These are phyloP conservation scores for Mortierella sp. DNA, from an alignment of 371 early-diverging fungal species.

Conservation along the genomic window DNA sequence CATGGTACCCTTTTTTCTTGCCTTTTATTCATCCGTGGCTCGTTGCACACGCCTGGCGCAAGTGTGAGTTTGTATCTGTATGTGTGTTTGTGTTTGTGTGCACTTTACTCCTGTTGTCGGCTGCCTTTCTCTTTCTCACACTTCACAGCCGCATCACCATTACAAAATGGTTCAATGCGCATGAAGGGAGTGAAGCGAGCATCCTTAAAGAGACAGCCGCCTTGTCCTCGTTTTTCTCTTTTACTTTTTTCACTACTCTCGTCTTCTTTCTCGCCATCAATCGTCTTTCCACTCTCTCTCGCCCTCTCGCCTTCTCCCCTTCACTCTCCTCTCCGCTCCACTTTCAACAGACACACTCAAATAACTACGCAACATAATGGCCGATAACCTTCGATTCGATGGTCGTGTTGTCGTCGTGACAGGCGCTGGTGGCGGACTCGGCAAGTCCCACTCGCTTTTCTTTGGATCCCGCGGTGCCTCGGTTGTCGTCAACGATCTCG, in stretches of 20 bases:
- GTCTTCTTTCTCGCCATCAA: constrained; percentile 4
- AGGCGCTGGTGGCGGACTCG: constrained; percentile 97
- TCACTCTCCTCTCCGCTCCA: background rate
- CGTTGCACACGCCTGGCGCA: background rate
- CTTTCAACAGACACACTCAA: background rate
- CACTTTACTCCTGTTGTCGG: background rate
- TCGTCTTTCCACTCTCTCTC: background rate
- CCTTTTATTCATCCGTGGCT: background rate
- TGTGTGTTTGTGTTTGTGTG: background rate
- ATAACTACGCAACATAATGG: constrained; percentile 25
- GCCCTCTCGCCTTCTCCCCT: background rate
- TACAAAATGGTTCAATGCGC: background rate
- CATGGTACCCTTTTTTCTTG: background rate
- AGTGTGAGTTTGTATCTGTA: background rate
- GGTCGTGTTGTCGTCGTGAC: constrained; percentile 95
- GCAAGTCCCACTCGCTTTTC: constrained; percentile 92
- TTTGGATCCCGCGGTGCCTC: constrained; percentile 92
- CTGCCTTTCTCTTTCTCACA: background rate
- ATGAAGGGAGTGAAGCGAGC: background rate
- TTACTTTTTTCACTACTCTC: background rate
- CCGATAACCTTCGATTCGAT: constrained; percentile 80
- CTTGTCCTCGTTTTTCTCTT: constrained; percentile 4
- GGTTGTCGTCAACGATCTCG: constrained; percentile 95
- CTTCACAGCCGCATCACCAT: background rate
- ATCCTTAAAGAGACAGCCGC: background rate